Conservation (phyloP, 1,284 basidiomycete genomes). For the Psilocybe mexicana region DNA sequence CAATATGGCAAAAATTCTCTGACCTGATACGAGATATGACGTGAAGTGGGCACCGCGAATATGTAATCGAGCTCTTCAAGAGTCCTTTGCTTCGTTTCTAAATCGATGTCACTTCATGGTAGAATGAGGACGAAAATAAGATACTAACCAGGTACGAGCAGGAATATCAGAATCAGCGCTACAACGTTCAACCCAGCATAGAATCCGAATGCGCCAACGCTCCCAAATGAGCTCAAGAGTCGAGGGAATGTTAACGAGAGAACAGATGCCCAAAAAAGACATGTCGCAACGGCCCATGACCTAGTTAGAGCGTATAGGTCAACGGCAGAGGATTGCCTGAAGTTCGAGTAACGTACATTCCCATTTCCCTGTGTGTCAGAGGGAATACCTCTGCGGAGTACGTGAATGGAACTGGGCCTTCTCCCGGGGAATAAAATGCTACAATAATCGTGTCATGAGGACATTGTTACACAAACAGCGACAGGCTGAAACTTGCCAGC, state of each 20-base stretch:
- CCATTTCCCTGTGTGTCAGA: constrained; percentile 56
- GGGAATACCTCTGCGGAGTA: constrained; percentile 68
- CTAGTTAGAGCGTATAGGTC: constrained; percentile 19
- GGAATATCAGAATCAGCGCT: constrained; percentile 55
- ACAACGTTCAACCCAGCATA: constrained; percentile 55
- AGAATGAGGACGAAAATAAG: not conserved
- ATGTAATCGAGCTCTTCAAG: constrained; percentile 55
- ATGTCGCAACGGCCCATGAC: constrained; percentile 56
- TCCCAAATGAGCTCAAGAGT: constrained; percentile 47
- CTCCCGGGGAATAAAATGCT: constrained; percentile 62
- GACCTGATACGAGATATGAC: constrained; percentile 56
- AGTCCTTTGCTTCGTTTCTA: constrained; percentile 71
- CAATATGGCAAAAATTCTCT: constrained; percentile 60
- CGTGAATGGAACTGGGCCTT: constrained; percentile 74
- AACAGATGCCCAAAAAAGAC: constrained; percentile 53
- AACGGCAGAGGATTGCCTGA: not conserved
- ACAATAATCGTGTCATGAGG: constrained; percentile 4
- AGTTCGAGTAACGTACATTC: constrained; percentile 38
- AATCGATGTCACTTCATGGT: not conserved
- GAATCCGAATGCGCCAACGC: constrained; percentile 48
- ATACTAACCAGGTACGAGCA: constrained; percentile 51
- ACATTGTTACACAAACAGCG: not conserved
- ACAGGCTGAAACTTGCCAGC: constrained; percentile 32
- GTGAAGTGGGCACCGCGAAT: constrained; percentile 63
- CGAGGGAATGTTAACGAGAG: constrained; percentile 63